Evolutionary conservation across 371 early-diverging fungal genomes (phyloP), one percentile per base, ranked within the genome.

Genomic region (Mucor velutinosus): DNA sequence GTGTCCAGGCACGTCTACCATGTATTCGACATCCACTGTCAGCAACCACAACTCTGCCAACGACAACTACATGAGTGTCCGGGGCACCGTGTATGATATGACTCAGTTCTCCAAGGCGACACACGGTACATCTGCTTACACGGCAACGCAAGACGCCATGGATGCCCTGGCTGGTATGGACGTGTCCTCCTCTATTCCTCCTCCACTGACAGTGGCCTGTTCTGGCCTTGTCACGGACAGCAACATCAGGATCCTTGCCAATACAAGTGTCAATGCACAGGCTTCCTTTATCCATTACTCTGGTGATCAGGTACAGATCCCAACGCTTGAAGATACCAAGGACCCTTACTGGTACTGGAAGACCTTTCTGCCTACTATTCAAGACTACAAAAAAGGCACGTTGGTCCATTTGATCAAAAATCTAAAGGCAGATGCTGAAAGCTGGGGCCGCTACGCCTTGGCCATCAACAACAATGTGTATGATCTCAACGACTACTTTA

Each of bases 1-100:
- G 27, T 97, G 98, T 77, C 95, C 96, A 17, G 76, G 76, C 74
- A 86, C 69, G 76, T 85, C 64, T 73, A 89, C 56, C 25, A 87
- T 92, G 57, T 89, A 89, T 47, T 87, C 77, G 7, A 53, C 59
- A 14, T 61, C 71, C 2, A 78, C 84, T 11, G 79, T 87, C 3
- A 60, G 60, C 25, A 68, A 63, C 0, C 76, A 81, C 37, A 69
- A 74, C 29, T 56, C 64, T 12, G 69, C 74, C 0, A 59, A 62
- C n/a, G 76, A 76, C 58, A 87, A 85, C 7, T 81, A 80, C 62
- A 83, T 90, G 55, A 83, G 83, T 53, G 76, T 91, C 19, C 81
- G 90, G 14, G 93, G 92, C 30, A 78, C 80, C 62, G 83, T 91
- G 11, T 90, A 86, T 73, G 88, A 88, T 64, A 73, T 93, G 64